A percentile compares a stretch with the other conserved stretches of the same genome.
Conservation (phyloP, 2,329 filamentous ascomycete species). For the Bipolaris gigantea region DNA sequence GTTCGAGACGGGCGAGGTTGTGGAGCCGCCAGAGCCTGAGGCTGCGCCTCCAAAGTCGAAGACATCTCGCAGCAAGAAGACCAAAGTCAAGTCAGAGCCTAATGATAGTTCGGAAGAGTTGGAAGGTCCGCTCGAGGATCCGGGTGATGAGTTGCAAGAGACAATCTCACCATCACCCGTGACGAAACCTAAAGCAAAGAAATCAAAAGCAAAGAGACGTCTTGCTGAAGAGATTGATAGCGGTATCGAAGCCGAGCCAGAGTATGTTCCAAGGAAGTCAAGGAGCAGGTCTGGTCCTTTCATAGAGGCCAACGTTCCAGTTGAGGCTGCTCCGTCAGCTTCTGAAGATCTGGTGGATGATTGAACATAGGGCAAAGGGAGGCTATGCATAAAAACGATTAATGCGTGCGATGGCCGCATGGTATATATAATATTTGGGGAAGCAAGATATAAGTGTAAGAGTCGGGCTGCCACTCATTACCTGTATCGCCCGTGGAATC, state of each 20-base stretch:
- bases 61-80: conserved; percentile 12
- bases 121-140: background rate
- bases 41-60: conserved; percentile 19
- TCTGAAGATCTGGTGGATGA: background rate
- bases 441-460: background rate
- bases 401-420: background rate
- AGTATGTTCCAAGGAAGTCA: conserved; percentile 20
- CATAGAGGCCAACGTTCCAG: background rate
- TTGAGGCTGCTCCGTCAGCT: background rate
- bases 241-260: conserved; percentile 7
- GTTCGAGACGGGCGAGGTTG: conserved; percentile 73
- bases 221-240: conserved; percentile 1
- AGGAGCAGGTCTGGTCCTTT: conserved; percentile 11
- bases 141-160: background rate
- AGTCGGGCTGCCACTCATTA: background rate
- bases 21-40: conserved; percentile 48
- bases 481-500: no score
- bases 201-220: conserved; percentile 15
- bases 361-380: background rate
- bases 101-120: conserved; percentile 1
- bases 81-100: conserved; percentile 14
- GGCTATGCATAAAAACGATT: background rate
- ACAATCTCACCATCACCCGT: background rate
- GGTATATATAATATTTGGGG: no score
- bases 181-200: background rate